Percentiles rank a stretch among this genome's conserved stretches.
phyloP scores from a whole-genome alignment of 768 basidiomycete species.

The Mycena epipterygia region DNA sequence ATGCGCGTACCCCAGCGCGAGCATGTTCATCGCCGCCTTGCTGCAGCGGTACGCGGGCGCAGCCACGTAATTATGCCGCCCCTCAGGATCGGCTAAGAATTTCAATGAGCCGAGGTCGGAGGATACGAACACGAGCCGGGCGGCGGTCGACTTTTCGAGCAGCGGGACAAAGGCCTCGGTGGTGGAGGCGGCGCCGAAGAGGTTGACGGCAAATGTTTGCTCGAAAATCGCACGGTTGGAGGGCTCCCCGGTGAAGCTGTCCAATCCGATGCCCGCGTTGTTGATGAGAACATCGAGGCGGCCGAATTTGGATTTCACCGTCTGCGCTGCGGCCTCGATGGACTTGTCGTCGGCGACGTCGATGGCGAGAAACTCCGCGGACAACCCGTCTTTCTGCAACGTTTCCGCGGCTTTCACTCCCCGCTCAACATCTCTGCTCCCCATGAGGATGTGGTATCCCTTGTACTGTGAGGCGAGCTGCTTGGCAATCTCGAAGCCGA shows the following conservation, averaged over 20 bases:
- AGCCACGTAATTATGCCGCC: too few species aligned
- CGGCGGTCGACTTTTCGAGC: too few species aligned
- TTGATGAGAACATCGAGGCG: too few species aligned
- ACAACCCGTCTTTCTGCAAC: conserved; percentile 4
- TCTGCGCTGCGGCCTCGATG: conserved; percentile 24
- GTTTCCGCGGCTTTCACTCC: conserved; percentile 13
- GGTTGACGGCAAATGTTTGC: conserved; percentile 20
- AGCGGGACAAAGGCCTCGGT: too few species aligned
- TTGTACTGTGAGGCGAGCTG: conserved; percentile 3
- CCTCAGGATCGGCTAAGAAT: too few species aligned
- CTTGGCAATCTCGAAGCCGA: too few species aligned
- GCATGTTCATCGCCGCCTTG: neutral
- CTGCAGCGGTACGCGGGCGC: too few species aligned
- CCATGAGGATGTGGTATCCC: conserved; percentile 16
- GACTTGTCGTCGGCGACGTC: conserved; percentile 16
- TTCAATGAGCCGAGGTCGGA: too few species aligned
- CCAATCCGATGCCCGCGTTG: conserved; percentile 10
- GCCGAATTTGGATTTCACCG: conserved; percentile 17
- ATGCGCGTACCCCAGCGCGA: too few species aligned
- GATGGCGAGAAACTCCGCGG: neutral
- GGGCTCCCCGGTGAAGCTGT: neutral
- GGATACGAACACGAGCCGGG: too few species aligned
- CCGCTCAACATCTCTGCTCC: conserved; percentile 6
- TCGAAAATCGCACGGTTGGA: conserved; percentile 7
- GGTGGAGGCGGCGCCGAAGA: conserved; percentile 8